Conservation (phyloP, 129 eudicot genomes). For the Tagetes patula region DNA sequence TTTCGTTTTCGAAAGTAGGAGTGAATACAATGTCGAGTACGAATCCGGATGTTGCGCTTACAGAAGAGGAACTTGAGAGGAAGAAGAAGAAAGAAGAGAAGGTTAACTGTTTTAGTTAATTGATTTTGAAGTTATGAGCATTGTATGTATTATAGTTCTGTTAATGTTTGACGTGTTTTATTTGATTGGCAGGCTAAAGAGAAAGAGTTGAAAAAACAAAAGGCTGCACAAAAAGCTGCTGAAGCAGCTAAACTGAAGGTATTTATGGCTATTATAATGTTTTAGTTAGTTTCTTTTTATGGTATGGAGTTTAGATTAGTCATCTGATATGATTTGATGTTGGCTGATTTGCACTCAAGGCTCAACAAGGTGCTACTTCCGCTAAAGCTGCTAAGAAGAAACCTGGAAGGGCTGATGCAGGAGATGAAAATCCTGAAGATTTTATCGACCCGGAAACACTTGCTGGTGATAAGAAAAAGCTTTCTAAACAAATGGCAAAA, state of each 20-base stretch:
- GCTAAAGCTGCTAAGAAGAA: slow-evolving; percentile 65
- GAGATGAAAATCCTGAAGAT: slow-evolving; percentile 68
- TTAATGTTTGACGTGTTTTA: neutral
- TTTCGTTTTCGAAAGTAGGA: slow-evolving; percentile 5
- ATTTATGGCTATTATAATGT: neutral
- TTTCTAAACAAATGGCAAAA: slow-evolving; percentile 78
- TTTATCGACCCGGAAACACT: slow-evolving; percentile 89
- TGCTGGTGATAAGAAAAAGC: slow-evolving; percentile 76
- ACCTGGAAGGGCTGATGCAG: slow-evolving; percentile 51
- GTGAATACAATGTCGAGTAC: slow-evolving; percentile 3
- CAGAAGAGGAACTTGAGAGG: slow-evolving; percentile 40
- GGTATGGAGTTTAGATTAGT: neutral
- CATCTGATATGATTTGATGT: neutral
- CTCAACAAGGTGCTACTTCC: slow-evolving; percentile 56
- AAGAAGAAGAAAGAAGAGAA: slow-evolving; percentile 45
- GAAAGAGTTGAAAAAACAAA: slow-evolving; percentile 79
- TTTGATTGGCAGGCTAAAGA: slow-evolving; percentile 60
- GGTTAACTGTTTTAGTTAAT: slow-evolving; percentile 6
- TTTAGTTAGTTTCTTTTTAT: neutral
- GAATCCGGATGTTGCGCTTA: slow-evolving; percentile 24
- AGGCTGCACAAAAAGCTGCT: slow-evolving; percentile 91
- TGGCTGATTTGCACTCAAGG: slow-evolving; percentile 38
- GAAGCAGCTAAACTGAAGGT: slow-evolving; percentile 93
- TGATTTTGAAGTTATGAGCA: neutral
- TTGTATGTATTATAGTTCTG: neutral